Conservation (phyloP, 345 rosid genomes). For the Durio zibethinus region DNA sequence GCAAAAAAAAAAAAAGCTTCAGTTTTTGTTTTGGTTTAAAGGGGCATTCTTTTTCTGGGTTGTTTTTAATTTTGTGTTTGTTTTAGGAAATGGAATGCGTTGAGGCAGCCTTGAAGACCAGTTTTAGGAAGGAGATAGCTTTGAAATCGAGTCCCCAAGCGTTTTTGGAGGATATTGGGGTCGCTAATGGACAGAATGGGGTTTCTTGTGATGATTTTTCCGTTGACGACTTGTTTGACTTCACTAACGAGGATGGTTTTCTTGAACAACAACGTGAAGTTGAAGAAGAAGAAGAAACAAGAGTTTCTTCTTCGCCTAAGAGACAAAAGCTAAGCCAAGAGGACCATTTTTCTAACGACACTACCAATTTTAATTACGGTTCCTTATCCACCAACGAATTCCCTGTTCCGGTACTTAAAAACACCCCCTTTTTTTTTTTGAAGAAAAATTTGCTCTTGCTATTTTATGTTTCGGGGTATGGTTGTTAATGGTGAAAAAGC, state of each 20-base stretch:
- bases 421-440: neutral
- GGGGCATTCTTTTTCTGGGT: neutral
- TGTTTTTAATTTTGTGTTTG: neutral
- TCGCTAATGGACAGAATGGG: conserved; percentile 36
- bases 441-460: neutral
- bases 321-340: conserved; percentile 16
- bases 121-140: conserved; percentile 54
- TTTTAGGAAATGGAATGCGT: conserved; percentile 55
- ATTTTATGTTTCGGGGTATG: neutral
- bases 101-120: conserved; percentile 65
- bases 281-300: conserved; percentile 15
- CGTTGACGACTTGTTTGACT: conserved; percentile 79
- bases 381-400: conserved; percentile 53
- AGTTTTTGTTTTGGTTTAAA: neutral
- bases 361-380: conserved; percentile 31
- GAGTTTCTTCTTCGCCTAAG: conserved; percentile 19
- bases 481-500: conserved; percentile 12
- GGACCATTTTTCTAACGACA: conserved; percentile 14
- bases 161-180: conserved; percentile 34
- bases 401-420: conserved; percentile 52
- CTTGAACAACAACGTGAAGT: conserved; percentile 31
- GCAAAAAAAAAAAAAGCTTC: neutral
- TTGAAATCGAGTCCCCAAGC: conserved; percentile 36
- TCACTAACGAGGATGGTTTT: conserved; percentile 60
- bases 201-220: conserved; percentile 54